Base-by-base conservation (phyloP, 257 asterid species). In the Salvia hispanica region DNA sequence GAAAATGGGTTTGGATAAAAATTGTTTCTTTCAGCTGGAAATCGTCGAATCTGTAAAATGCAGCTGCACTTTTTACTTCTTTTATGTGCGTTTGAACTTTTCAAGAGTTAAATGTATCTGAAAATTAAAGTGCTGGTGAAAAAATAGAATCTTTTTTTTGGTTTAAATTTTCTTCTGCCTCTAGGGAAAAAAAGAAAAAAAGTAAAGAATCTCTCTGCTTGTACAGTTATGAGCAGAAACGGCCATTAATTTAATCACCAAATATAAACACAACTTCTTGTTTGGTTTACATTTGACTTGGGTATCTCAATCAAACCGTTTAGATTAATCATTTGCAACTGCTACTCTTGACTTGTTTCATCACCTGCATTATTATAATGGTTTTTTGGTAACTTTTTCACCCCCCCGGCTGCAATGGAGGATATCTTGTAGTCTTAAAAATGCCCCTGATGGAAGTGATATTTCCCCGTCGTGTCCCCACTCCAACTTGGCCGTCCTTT, bases 321-420 rank as follows among this genome's bases (percentile, higher is more conserved):
- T 62, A 43, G 56, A 6, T 60, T 50, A 28, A 14, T 64, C 18
- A 12, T 51, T 21, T 10, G 25, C 36, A 70, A 70, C 21, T 42
- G 53, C 34, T n/a, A 48, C 42, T 4, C 31, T 62, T 57, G 70
- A 72, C 64, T 74, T 14, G 33, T 63, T 28, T 36, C 58, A 58
- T 16, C 58, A 50, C 12, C 78, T 40, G 43, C 78, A 68, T 43
- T 59, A 40, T 31, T 16, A 45, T 59, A 25, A 46, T 31, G 15
- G 43, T 43, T 57, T 46, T 66, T 54, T 3, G 66, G 37, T 4
- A 62, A 62, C 10, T 61, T 56, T 58, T 25, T 9, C 77, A 37
- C 85, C 88, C 64, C 44, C 79, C 76, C 83, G 86, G 83, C 83
- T 33, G 62, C 54, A 71, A 76, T 72, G 86, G 75, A 14, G 83